Percentiles rank a stretch among this genome's conserved stretches.
Evolutionary conservation across 1,139 yeast species (phyloP).

Genomic region (Pichia cactophila): DNA sequence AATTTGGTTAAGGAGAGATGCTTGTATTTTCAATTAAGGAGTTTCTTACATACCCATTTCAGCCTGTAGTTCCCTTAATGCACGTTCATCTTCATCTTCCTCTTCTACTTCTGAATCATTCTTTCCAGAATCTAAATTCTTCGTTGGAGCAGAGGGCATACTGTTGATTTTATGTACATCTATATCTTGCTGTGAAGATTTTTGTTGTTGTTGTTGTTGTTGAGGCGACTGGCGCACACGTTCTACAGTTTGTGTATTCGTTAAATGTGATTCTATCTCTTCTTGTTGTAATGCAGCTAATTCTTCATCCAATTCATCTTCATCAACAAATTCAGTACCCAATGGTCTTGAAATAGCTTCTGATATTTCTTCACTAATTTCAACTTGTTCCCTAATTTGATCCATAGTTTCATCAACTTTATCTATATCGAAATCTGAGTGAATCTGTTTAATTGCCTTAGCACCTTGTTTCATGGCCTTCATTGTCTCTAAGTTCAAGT

Average conservation of each 20-base stretch:
- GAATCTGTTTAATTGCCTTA: conserved; percentile 91
- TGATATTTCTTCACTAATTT: conserved; percentile 87
- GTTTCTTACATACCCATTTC: conserved; percentile 75
- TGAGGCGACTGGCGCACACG: conserved; percentile 9
- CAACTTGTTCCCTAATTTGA: conserved; percentile 94
- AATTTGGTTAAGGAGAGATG: neutral
- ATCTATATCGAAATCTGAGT: conserved; percentile 90
- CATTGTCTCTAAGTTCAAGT: conserved; percentile 95
- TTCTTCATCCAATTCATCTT: conserved; percentile 84
- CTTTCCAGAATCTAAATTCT: conserved; percentile 16
- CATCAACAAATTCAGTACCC: conserved; percentile 65
- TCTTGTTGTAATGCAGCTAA: conserved; percentile 85
- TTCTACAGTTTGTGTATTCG: conserved; percentile 9
- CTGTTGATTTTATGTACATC: conserved; percentile 14
- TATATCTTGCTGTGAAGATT: neutral
- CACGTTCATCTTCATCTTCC: conserved; percentile 58
- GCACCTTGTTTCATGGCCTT: conserved; percentile 99
- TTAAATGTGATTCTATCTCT: conserved; percentile 38
- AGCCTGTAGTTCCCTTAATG: conserved; percentile 71
- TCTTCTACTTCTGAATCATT: conserved; percentile 13
- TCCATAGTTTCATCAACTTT: conserved; percentile 99
- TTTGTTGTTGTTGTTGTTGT: neutral
- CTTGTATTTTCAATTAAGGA: neutral
- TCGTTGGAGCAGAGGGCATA: conserved; percentile 39
- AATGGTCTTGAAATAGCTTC: conserved; percentile 94